Percentiles rank a stretch among this genome's conserved stretches.
These are phyloP conservation scores for Ensete glaucum DNA, from an alignment of 176 grass and related monocot genomes.

Conservation along the genomic window DNA sequence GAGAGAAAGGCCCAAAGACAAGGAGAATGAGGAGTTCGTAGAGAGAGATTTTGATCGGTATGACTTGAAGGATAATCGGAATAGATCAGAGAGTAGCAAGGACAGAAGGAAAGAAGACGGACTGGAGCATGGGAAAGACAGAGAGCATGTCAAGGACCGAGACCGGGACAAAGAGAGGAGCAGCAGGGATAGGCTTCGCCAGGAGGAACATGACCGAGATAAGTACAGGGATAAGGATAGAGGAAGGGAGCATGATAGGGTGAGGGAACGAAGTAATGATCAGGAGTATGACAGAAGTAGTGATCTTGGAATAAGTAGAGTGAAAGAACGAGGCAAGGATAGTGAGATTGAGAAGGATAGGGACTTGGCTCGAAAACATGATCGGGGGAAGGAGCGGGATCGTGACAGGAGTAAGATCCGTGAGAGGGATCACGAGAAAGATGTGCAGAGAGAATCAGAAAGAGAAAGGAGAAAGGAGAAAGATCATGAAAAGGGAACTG, in stretches of 20 bases:
- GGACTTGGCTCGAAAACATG: slow-evolving; percentile 8
- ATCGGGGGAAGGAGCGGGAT: slow-evolving; percentile 7
- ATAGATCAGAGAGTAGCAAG: slow-evolving; percentile 4
- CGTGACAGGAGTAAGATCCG: slow-evolving; percentile 10
- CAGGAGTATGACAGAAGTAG: neutral
- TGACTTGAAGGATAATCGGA: slow-evolving; percentile 6
- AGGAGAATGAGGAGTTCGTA: neutral
- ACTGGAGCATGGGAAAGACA: slow-evolving; percentile 5
- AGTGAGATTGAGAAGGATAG: slow-evolving; percentile 3
- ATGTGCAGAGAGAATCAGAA: slow-evolving; percentile 11
- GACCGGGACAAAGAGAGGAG: slow-evolving; percentile 17
- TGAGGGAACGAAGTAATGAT: slow-evolving; percentile 10
- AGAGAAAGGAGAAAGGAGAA: slow-evolving; percentile 16
- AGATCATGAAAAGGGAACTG: slow-evolving; percentile 13
- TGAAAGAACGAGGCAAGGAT: slow-evolving; percentile 6
- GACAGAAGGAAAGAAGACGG: slow-evolving; percentile 17
- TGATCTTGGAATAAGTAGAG: slow-evolving; percentile 15
- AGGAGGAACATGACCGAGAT: slow-evolving; percentile 7
- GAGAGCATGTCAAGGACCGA: slow-evolving; percentile 9
- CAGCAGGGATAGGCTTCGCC: slow-evolving; percentile 6
- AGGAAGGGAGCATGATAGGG: slow-evolving; percentile 15
- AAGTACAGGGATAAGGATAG: slow-evolving; percentile 16
- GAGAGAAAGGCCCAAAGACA: slow-evolving; percentile 10
- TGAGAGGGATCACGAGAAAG: slow-evolving; percentile 9
- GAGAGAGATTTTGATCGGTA: slow-evolving; percentile 4